Evolutionary conservation across 2,329 filamentous ascomycete genomes (phyloP), one percentile per base, ranked within the genome.

Genomic region (Aspergillus sp.): DNA sequence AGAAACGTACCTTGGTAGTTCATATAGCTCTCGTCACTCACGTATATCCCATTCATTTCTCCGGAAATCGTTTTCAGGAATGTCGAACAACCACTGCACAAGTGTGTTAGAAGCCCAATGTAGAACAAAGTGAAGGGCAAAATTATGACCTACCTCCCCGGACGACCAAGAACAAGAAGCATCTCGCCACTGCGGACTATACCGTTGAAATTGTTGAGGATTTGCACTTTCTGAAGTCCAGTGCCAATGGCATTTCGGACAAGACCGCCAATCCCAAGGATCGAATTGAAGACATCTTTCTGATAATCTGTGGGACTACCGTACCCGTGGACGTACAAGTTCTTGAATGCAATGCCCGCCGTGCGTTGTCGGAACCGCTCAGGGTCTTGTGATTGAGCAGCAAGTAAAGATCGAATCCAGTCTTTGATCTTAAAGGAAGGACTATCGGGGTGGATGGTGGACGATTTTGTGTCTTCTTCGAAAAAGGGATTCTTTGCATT

Each of bases 11-110:
- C 56, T 81, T 91, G 87, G 66, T 92, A 93, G 74, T 93, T 92
- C 68, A 93, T 83, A 55, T 87, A 82, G 0, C 88, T 86, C 4
- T 76, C 71, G 2, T 85, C 72, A 47, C 88, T 86, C 17, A 92
- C 78, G 58, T 81, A 81, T 64, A 92, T 87, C 44, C 89, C 89
- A 59, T 90, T 86, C 36, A 86, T 89, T 71, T 92, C 88, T 57
- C 89, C 89, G 6, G 88, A 82, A 59, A 93, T 81, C 0, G 88
- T 88, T 76, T 93, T 93, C 53, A 94, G 77, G 58, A 92, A 84
- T 2, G 89, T 93, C 14, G 87, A 89, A 71, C 89, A 94, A 43
- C 69, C 68, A 38, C 34, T 38, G 34, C 16, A 38, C 16, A 38
- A 3, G 34, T n/a, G 11, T 9, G n/a, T 38, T 16, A 38, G 16